A percentile compares a stretch with the other conserved stretches of the same genome.
phyloP scores from a whole-genome alignment of 78 protist species.

The slime mould (Dictyostelium discoideum) region DNA sequence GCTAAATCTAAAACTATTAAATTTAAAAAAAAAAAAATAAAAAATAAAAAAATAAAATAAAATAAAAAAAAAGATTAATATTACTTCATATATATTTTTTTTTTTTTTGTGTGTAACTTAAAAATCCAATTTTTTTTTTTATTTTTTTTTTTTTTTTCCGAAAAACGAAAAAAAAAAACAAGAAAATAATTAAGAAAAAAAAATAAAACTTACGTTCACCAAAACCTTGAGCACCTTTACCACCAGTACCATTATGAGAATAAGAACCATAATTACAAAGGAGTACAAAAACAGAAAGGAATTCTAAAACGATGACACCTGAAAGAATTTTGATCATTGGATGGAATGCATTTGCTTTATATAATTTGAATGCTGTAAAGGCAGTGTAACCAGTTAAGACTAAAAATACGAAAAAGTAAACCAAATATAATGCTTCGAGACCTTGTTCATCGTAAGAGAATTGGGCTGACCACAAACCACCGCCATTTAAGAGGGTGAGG shows the following conservation, averaged over 20 bases:
- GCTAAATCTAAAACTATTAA: conserved; percentile 55
- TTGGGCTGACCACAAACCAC: conserved; percentile 6
- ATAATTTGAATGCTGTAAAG: conserved; percentile 5
- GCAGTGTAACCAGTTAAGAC: not conserved
- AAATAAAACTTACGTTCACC: conserved; percentile 38
- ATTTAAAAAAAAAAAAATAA: not conserved
- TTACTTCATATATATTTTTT: too few species aligned
- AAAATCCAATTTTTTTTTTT: too few species aligned
- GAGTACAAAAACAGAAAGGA: conserved; percentile 64
- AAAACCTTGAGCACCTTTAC: conserved; percentile 57
- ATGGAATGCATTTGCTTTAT: conserved; percentile 38
- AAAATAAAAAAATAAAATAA: too few species aligned
- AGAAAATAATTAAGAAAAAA: not conserved
- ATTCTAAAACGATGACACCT: conserved; percentile 11
- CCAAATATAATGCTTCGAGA: conserved; percentile 65
- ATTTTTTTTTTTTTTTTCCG: too few species aligned
- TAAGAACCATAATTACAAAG: conserved; percentile 72
- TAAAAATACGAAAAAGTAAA: conserved; percentile 72
- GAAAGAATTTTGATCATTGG: conserved; percentile 54
- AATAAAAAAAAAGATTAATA: not conserved
- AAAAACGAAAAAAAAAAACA: not conserved
- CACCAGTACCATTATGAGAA: conserved; percentile 80
- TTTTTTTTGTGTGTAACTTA: too few species aligned
- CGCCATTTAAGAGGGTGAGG: conserved; percentile 29
- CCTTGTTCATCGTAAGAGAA: conserved; percentile 81